Conservation (phyloP, 345 rosid species). For the Brassica rapa region DNA sequence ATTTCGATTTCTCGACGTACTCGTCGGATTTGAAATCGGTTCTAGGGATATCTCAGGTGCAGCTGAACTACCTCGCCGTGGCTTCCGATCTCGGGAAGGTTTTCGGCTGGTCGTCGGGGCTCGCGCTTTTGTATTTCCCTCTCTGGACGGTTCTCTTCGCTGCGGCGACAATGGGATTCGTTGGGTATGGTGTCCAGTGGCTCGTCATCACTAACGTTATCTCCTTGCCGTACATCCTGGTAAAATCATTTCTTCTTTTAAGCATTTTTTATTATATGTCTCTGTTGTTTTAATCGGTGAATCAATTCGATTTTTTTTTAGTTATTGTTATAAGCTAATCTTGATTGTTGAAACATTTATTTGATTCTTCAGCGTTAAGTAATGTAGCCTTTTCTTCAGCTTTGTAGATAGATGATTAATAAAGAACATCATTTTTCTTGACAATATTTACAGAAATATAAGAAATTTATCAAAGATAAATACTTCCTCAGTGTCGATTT, state of each 20-base stretch:
- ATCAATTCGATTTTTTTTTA: not conserved
- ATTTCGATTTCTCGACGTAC: conserved; percentile 93
- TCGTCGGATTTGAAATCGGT: conserved; percentile 75
- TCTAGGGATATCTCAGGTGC: conserved; percentile 84
- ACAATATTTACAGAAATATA: not conserved
- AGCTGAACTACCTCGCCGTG: conserved; percentile 81
- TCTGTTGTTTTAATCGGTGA: not conserved
- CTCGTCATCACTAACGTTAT: conserved; percentile 63
- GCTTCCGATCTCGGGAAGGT: conserved; percentile 95
- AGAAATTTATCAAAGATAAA: not conserved
- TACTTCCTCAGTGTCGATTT: too few relatives aligned
- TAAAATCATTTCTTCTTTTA: conserved; percentile 26
- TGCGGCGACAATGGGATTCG: conserved; percentile 82
- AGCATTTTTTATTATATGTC: not conserved
- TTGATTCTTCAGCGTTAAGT: not conserved
- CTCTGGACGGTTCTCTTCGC: conserved; percentile 73
- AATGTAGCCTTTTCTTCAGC: not conserved
- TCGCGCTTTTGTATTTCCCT: conserved; percentile 77
- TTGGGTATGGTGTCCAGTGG: conserved; percentile 89
- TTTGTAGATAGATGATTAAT: not conserved
- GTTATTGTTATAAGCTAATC: not conserved
- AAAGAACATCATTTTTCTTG: not conserved
- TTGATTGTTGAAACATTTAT: not conserved
- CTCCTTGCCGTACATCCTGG: conserved; percentile 78
- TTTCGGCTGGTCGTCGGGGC: conserved; percentile 94